Evolutionary conservation across 1,284 basidiomycete genomes (phyloP), one percentile per base, ranked within the genome.

Genomic region (Heliocybe sulcata): DNA sequence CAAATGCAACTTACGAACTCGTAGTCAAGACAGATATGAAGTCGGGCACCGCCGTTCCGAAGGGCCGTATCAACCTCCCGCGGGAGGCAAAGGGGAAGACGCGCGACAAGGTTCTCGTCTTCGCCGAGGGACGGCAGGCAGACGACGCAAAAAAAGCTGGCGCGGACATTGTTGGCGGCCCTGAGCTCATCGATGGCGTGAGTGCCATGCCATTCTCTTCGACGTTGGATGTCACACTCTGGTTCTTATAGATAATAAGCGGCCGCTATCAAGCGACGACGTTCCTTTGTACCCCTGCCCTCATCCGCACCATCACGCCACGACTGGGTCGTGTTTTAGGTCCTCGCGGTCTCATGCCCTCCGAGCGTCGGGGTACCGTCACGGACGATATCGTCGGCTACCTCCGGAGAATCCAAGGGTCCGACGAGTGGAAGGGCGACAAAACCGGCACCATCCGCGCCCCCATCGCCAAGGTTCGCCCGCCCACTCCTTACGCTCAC

Each of bases 331-430:
- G 95, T 61, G 83, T 92, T 57, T 79, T 99, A 25, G 97, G 96
- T 65, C 95, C 94, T 45, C 86, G 92, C 58, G 95, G 95, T 58
- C 72, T 99, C 54, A 98, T 99, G 94, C 96, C 96, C 14, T 92
- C 90, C 8, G 89, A 89, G 58, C 88, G 95, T 70, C 82, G 96
- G 60, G 96, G 96, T 2, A 97, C 95, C 0, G 96, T 98, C 8
- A 92, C 91, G 0, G 88, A 93, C 54, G 91, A 96, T 57, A 77
- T 97, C 55, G 84, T 76, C 14, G 83, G 84, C 14, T 93, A 90
- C 57, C 87, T 99, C 57, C 78, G 82, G 61, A 83, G 86, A 57
- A 80, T 96, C 26, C 83, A 85, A 54, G 92, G 91, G 11, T 87
- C 86, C 11, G 84, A 88, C 55, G 94, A 98, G 67, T 99, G 95